Percentiles rank a stretch among this genome's conserved stretches.
Evolutionary conservation across 108 stramenopile genomes (phyloP).

Genomic region (Skeletonema menzelii): DNA sequence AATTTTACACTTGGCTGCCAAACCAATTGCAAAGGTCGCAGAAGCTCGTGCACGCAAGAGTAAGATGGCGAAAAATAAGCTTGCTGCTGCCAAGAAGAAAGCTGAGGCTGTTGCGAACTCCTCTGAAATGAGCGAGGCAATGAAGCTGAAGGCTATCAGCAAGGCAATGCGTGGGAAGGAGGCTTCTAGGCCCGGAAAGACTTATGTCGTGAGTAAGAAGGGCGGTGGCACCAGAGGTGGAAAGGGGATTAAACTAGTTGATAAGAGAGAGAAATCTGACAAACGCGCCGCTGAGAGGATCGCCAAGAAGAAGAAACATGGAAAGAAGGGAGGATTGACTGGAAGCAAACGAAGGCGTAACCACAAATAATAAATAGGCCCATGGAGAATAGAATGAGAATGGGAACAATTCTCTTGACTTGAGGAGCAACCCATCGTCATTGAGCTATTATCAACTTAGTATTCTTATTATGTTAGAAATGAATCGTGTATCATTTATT

Average conservation of each 20-base stretch:
- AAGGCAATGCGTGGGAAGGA: slow-evolving; percentile 91
- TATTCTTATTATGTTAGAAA: too few species aligned
- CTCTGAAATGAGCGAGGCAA: slow-evolving; percentile 91
- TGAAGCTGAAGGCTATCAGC: slow-evolving; percentile 97
- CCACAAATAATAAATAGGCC: slow-evolving; percentile 58
- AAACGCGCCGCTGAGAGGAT: slow-evolving; percentile 78
- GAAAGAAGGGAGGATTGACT: slow-evolving; percentile 82
- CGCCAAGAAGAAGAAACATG: slow-evolving; percentile 75
- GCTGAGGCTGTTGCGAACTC: slow-evolving; percentile 90
- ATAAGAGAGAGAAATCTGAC: slow-evolving; percentile 95
- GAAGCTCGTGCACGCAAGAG: slow-evolving; percentile 97
- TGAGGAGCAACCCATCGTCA: too few species aligned
- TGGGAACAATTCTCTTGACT: too few species aligned
- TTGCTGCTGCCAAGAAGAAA: slow-evolving; percentile 94
- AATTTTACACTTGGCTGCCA: slow-evolving; percentile 81
- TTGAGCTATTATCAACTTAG: too few species aligned
- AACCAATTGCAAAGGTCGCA: slow-evolving; percentile 98
- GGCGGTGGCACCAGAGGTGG: slow-evolving; percentile 70
- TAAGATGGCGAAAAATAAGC: slow-evolving; percentile 77
- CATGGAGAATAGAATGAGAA: too few species aligned
- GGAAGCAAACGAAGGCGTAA: slow-evolving; percentile 74
- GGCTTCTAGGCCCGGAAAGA: slow-evolving; percentile 70
- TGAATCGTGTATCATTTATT: too few species aligned
- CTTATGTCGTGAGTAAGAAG: slow-evolving; percentile 92
- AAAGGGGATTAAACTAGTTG: slow-evolving; percentile 93